Conservation (phyloP, 163 green algal genomes). For the Smithsoniella earleae region DNA sequence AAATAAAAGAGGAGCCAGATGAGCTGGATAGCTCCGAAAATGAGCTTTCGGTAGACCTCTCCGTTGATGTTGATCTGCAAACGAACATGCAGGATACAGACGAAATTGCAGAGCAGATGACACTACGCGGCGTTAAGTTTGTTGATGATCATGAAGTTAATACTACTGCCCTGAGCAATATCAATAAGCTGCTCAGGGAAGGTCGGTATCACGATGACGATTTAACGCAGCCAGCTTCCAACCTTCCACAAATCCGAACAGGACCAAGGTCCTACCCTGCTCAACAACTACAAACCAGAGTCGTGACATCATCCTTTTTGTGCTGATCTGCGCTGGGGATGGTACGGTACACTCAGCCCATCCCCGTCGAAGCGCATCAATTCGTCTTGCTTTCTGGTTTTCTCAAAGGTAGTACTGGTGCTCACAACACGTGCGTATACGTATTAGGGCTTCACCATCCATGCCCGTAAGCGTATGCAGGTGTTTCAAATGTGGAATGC, state of each 20-base stretch:
- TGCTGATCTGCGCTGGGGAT: background rate
- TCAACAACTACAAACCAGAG: too few relatives aligned
- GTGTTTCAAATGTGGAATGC: slow-evolving; percentile 12
- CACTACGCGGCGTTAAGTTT: background rate
- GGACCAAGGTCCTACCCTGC: too few relatives aligned
- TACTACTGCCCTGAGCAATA: background rate
- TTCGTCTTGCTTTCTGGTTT: too few relatives aligned
- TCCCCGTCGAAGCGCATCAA: too few relatives aligned
- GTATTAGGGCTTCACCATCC: background rate
- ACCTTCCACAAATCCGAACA: background rate
- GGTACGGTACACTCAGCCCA: too few relatives aligned
- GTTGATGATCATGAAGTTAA: background rate
- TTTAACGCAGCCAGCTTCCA: background rate
- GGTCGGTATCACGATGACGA: slow-evolving; percentile 25
- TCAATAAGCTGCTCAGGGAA: background rate
- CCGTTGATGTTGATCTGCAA: background rate
- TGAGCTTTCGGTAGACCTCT: background rate
- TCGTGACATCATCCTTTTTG: background rate
- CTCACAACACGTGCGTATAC: background rate
- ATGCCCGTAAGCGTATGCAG: background rate
- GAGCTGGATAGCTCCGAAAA: background rate
- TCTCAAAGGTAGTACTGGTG: too few relatives aligned
- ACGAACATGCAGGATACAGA: background rate
- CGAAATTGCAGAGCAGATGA: background rate
- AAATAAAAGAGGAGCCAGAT: too few relatives aligned